Evolutionary conservation across 2,329 filamentous ascomycete genomes (phyloP), one percentile per base, ranked within the genome.

Genomic region (Colletotrichum truncatum): DNA sequence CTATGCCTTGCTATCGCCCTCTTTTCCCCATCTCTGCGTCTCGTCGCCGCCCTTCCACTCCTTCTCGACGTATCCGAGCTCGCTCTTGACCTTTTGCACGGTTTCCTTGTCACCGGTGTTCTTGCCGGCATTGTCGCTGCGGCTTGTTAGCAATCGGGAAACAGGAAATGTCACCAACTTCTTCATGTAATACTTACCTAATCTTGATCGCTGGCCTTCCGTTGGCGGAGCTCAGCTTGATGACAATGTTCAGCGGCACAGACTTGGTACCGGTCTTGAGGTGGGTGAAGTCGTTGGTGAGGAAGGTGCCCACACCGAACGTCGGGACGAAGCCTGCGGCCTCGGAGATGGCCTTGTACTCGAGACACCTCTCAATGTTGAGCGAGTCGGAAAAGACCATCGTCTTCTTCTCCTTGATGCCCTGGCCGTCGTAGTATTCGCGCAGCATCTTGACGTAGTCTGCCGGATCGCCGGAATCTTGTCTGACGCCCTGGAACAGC

Each of bases 341-440:
- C 70, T 98, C 93, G 0, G 94, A 91, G 26, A 93, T 86, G 62
- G 87, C 81, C 82, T 97, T 97, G 82, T 98, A 99, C 76, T 97
- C 89, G 52, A 98, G 83, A 74, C 95, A 98, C 58, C 91, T 87
- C 36, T 98, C 94, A 52, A 98, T 92, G 74, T 98, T 93, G 63
- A 99, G 82, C 5, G 94, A 97, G 78, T 99, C 96, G 0, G 95
- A 98, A 76, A 98, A 99, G 3, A 99, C 95, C 66, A 99, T 91
- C 0, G 87, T 89, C 84, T 98, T 98, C 80, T 90, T 90, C 3
- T 91, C 92, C 54, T 84, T 89, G 77, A 98, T 92, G 4, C 89
- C 89, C 70, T 91, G 85, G 14, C 82, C 76, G 69, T 94, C 88
- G 78, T 97, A 98, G 78, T 97, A 98, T 2, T 89, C 82, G 46